Percentiles rank a stretch among this genome's conserved stretches.
phyloP scores from a whole-genome alignment of 2,329 filamentous ascomycete genomes.

The Aspergillus hortae region DNA sequence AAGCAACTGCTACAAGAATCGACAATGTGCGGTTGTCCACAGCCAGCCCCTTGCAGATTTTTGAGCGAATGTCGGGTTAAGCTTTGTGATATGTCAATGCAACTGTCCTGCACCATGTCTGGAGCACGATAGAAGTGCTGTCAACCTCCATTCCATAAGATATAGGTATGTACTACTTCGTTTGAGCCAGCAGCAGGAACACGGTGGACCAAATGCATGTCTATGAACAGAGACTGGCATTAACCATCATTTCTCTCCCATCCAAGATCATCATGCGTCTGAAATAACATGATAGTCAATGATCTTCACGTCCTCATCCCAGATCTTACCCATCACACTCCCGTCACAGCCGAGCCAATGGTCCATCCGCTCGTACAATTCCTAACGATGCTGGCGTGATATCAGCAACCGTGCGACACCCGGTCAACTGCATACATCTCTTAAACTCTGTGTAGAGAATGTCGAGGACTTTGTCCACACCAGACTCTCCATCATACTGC shows the following conservation, averaged over 20 bases:
- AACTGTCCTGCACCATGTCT: neutral
- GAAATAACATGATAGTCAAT: neutral
- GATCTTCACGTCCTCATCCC: neutral
- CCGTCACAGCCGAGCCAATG: slow-evolving; percentile 15
- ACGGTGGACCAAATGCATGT: too few relatives aligned
- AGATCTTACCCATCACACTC: neutral
- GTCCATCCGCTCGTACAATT: slow-evolving; percentile 18
- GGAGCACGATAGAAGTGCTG: neutral
- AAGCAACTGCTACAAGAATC: neutral
- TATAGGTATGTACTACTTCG: too few relatives aligned
- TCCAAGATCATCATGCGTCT: too few relatives aligned
- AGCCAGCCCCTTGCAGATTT: neutral
- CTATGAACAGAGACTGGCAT: too few relatives aligned
- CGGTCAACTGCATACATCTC: slow-evolving; percentile 27
- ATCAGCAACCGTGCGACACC: slow-evolving; percentile 23
- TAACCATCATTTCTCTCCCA: too few relatives aligned
- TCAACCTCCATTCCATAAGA: neutral
- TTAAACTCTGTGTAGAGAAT: slow-evolving; percentile 32
- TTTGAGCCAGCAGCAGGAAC: too few relatives aligned
- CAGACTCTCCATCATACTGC: slow-evolving; percentile 28
- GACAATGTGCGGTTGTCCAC: neutral
- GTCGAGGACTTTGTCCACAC: slow-evolving; percentile 28
- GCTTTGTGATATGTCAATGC: neutral
- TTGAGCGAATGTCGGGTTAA: neutral
- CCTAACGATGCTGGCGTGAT: slow-evolving; percentile 19